Percentiles rank a stretch among this genome's conserved stretches.
Conservation (phyloP, 2,329 filamentous ascomycete species). For the Albifimbria verrucaria region DNA sequence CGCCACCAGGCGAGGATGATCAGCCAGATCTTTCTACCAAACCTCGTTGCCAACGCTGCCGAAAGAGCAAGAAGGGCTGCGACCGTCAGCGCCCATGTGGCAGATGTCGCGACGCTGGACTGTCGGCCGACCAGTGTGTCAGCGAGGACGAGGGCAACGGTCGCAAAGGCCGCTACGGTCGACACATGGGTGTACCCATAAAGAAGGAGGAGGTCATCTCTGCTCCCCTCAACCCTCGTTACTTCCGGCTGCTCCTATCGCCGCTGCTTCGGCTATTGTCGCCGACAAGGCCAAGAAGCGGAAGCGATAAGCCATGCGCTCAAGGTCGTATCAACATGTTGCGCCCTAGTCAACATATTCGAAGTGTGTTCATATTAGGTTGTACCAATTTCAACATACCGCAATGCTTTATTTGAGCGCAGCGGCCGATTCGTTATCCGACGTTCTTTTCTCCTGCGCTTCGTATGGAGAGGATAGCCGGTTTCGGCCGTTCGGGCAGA, state of each 20-base stretch:
- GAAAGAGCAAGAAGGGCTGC: constrained; percentile 99
- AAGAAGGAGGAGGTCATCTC: constrained; percentile 50
- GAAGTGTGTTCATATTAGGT: too few relatives aligned
- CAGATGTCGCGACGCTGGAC: constrained; percentile 91
- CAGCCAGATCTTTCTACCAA: constrained; percentile 91
- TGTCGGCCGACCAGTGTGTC: constrained; percentile 88
- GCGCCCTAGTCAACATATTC: background rate
- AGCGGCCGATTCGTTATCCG: too few relatives aligned
- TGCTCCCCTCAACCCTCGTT: constrained; percentile 34
- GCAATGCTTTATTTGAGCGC: too few relatives aligned
- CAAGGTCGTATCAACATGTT: background rate
- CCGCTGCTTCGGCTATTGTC: constrained; percentile 28
- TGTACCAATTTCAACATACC: too few relatives aligned
- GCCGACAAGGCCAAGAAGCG: constrained; percentile 60
- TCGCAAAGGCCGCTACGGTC: constrained; percentile 86
- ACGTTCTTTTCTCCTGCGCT: too few relatives aligned
- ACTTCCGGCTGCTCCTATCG: constrained; percentile 42
- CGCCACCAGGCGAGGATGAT: constrained; percentile 71
- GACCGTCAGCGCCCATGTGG: constrained; percentile 94
- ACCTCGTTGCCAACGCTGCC: constrained; percentile 94
- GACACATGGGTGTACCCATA: constrained; percentile 66
- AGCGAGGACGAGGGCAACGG: constrained; percentile 98
- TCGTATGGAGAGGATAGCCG: too few relatives aligned
- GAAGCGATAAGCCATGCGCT: constrained; percentile 44
- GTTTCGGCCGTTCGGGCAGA: too few relatives aligned